Conservation (phyloP, 257 asterid species). For the Scutellaria galericulata region DNA sequence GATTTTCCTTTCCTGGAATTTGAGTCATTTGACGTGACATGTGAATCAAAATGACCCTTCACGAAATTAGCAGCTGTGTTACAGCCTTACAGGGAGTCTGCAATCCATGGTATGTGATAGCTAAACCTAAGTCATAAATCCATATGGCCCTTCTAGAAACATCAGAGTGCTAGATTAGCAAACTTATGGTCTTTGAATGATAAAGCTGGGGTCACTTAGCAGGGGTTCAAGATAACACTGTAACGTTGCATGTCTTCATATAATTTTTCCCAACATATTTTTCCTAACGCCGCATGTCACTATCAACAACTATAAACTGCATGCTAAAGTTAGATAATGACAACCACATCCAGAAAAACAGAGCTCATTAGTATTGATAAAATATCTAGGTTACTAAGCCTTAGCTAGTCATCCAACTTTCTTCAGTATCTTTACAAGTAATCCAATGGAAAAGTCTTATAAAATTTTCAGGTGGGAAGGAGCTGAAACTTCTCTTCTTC, state of each 20-base stretch:
- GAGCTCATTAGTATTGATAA: background rate
- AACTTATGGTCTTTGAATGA: constrained; percentile 1
- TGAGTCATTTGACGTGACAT: background rate
- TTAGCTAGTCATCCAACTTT: constrained; percentile 7
- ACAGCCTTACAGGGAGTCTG: background rate
- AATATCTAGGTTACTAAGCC: background rate
- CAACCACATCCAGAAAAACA: background rate
- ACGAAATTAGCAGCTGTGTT: background rate
- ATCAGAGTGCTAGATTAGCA: constrained; percentile 11
- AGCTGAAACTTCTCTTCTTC: background rate
- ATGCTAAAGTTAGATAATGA: background rate
- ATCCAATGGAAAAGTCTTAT: background rate
- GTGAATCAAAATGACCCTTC: background rate
- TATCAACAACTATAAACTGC: constrained; percentile 1
- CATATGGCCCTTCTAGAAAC: constrained; percentile 20
- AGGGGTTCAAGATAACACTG: background rate
- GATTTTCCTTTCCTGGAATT: background rate
- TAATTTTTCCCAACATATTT: constrained; percentile 13
- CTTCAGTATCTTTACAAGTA: constrained; percentile 8
- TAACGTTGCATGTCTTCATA: constrained; percentile 16
- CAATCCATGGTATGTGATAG: background rate
- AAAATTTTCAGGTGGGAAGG: constrained; percentile 7
- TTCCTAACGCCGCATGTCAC: background rate
- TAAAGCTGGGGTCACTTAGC: background rate
- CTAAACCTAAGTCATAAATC: constrained; percentile 3